Evolutionary conservation across 106 monocot genomes (phyloP).

Genomic region (Cymbidium sinense): DNA sequence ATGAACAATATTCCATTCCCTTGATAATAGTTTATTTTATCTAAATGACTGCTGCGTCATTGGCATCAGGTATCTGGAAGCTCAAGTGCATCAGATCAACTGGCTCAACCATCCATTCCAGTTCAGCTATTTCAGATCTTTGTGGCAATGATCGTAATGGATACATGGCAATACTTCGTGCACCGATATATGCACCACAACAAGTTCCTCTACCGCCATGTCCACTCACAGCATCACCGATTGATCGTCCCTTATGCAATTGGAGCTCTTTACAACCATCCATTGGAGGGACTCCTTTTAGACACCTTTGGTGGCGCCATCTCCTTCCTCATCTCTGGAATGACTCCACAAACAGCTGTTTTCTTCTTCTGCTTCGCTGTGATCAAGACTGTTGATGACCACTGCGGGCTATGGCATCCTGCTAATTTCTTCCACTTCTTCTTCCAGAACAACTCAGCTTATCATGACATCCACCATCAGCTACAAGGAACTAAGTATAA

Average conservation of each 20-base stretch:
- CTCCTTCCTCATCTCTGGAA: conserved; percentile 4
- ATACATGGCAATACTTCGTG: no score
- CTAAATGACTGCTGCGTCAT: neutral
- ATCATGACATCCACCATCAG: conserved; percentile 11
- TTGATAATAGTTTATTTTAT: neutral
- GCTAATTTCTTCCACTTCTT: neutral
- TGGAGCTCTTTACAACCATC: no score
- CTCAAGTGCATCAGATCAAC: conserved; percentile 2
- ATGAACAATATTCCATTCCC: neutral
- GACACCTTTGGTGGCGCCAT: conserved; percentile 6
- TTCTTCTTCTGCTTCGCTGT: conserved; percentile 12
- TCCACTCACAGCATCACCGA: conserved; percentile 32
- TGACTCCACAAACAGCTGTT: conserved; percentile 1
- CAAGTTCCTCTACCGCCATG: conserved; percentile 66
- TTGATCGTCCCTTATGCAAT: neutral
- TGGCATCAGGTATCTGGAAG: conserved; percentile 30
- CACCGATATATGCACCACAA: conserved; percentile 90
- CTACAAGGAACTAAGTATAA: conserved; percentile 15
- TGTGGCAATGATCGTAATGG: conserved; percentile 75
- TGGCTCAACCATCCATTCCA: conserved; percentile 9
- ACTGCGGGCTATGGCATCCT: conserved; percentile 3
- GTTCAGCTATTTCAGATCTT: conserved; percentile 52
- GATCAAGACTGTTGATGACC: no score
- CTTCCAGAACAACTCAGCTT: conserved; percentile 7
- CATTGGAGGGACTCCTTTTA: no score